Base-by-base conservation (phyloP, 164 flowering plant genomes). In the Nelumbo lutea region DNA sequence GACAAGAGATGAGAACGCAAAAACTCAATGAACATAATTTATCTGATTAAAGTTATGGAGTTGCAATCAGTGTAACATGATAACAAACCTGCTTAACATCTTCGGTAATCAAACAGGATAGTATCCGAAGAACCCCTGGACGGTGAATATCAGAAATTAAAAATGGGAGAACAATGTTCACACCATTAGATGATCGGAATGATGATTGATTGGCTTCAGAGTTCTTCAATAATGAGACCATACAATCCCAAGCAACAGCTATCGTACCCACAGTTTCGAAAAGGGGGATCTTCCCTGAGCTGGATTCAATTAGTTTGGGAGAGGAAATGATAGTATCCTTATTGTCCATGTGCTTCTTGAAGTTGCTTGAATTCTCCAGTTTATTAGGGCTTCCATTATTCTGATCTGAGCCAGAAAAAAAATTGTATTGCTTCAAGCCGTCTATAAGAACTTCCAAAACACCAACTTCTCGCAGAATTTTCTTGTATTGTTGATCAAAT, bases 401-500 rank as follows among this genome's bases (percentile, higher is more conserved):
- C 61, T 86, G 89, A 61, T 90, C 97, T 48, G 88, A 67, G 48
- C 93, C 90, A 67, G 81, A 72, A 69, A 90, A 85, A 83, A 83
- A 84, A 79, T 86, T 87, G 74, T 90, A 86, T 72, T 88, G 91
- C 79, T 90, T 96, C 77, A 96, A 72, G 78, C 93, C 98, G 85
- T 96, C 98, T 64, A 93, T 71, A 62, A 96, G 79, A 72, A 93
- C 93, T 76, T 88, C 99, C 70, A 93, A 79, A 69, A 96, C 91
- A 77, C 99, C 99, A 76, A 96, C 98, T 81, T 96, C 99, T 62
- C 98, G 82, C 62, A 96, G 74, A 44, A 96, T 91, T 80, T 93
- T 96, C 79, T 96, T 94, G 82, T 91, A 96, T 75, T 93, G 97
- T 72, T 90, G 98, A 78, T 96, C 99, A 81, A 96, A 96, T 13